Evolutionary conservation across 2,329 filamentous ascomycete species (phyloP).

Genomic region (Leptographium flavum): DNA sequence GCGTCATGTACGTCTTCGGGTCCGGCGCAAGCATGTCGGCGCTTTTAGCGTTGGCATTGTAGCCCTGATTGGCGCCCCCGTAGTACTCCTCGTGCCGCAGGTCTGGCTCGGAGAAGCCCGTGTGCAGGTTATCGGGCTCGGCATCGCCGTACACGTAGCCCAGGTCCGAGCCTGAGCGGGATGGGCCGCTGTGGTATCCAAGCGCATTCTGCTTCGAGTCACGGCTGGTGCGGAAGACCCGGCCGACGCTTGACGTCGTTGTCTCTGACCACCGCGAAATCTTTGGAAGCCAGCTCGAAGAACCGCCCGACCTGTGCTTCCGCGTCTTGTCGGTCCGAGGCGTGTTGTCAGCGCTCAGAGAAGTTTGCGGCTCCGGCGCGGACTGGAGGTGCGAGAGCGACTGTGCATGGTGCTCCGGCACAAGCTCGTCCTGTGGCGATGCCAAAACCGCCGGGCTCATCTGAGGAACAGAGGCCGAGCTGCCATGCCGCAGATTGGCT

Average conservation of each 20-base stretch:
- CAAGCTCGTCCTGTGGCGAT: slow-evolving; percentile 27
- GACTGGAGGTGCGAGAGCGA: neutral
- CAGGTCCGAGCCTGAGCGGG: slow-evolving; percentile 65
- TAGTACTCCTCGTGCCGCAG: slow-evolving; percentile 18
- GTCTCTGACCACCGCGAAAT: slow-evolving; percentile 97
- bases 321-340: slow-evolving; percentile 61
- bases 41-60: slow-evolving; percentile 1
- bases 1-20: slow-evolving; percentile 38
- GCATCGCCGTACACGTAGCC: slow-evolving; percentile 41
- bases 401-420: slow-evolving; percentile 1
- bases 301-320: slow-evolving; percentile 79
- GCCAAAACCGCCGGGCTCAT: slow-evolving; percentile 6
- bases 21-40: slow-evolving; percentile 20
- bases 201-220: slow-evolving; percentile 41
- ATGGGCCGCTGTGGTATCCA: slow-evolving; percentile 26
- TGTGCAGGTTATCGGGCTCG: slow-evolving; percentile 45
- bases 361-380: slow-evolving; percentile 2
- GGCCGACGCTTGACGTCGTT: slow-evolving; percentile 74
- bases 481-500: slow-evolving; percentile 24
- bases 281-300: slow-evolving; percentile 71
- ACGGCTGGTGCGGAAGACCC: slow-evolving; percentile 58
- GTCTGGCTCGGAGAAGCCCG: slow-evolving; percentile 40
- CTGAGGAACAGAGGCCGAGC: slow-evolving; percentile 3
- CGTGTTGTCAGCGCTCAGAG: slow-evolving; percentile 66
- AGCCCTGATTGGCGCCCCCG: neutral